Evolutionary conservation across 2,329 filamentous ascomycete species (phyloP), one percentile per base, ranked within the genome.

Genomic region (Penicillium sp.): DNA sequence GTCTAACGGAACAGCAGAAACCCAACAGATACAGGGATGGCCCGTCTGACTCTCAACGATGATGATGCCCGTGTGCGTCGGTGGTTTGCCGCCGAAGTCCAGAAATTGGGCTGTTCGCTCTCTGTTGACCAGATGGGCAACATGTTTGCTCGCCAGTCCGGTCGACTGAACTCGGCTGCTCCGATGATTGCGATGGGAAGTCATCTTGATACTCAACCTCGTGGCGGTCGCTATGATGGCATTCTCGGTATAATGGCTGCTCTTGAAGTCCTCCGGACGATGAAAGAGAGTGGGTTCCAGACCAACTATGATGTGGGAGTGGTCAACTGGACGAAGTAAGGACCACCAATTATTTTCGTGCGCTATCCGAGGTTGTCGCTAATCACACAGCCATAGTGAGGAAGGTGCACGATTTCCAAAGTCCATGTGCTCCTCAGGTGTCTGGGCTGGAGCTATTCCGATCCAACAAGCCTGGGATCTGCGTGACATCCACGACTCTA

Each of bases 331-430:
- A 69, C 67, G 1, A 70, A 70, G 67, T 70, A 67, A 87, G 86
- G 84, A 88, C 84, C 34, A 11, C 11, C 6, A 14, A 16, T 14
- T 18, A 11, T 29, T 35, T 1, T 16, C 19, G 10, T 14, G 13
- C 19, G 11, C 14, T 7, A n/a, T 47, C 7, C 7, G 3, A 3
- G 5, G 18, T 19, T 32, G 14, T 45, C 6, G 11, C 32, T 55
- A 29, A 57, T 32, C 7, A 23, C 6, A 5, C 27, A 1, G 11
- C 19, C 4, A 42, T 11, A 90, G 83, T 64, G 89, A 91, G 73
- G 89, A 91, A 71, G 89, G 89, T 1, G 89, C 88, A 0, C 81
- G 89, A 0, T 92, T 91, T 57, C 87, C 88, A 0, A 84, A 84
- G 40, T 87, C 83, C 7, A 91, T 90, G 86, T 76, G 86, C 16